These are phyloP conservation scores for Escallonia herrerae DNA, from an alignment of 129 eudicot genomes.

Conservation along the genomic window DNA sequence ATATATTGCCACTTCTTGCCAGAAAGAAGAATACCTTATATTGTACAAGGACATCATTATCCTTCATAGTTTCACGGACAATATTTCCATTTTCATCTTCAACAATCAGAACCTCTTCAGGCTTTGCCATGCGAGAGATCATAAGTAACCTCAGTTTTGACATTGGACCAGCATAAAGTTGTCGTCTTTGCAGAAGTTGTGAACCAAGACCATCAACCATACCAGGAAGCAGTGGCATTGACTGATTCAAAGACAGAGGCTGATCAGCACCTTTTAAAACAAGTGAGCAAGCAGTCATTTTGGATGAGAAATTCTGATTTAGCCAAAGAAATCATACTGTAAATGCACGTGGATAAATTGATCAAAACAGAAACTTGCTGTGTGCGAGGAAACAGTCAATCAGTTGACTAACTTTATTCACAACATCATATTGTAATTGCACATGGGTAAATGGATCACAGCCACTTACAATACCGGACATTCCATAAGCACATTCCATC, in stretches of 20 bases:
- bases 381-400: too few species aligned
- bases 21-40: constrained; percentile 56
- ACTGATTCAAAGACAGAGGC: constrained; percentile 13
- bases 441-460: too few species aligned
- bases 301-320: too few species aligned
- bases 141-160: constrained; percentile 76
- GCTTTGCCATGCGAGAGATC: constrained; percentile 99
- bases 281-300: too few species aligned
- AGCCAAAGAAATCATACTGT: too few species aligned
- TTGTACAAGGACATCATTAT: constrained; percentile 95
- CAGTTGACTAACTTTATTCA: too few species aligned
- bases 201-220: constrained; percentile 73
- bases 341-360: too few species aligned
- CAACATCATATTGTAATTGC: too few species aligned
- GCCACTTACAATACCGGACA: too few species aligned
- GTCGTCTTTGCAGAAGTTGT: constrained; percentile 69
- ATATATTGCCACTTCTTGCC: too few species aligned
- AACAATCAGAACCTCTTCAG: constrained; percentile 95
- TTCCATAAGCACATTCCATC: too few species aligned
- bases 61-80: constrained; percentile 99
- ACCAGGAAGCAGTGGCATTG: constrained; percentile 59
- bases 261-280: not conserved
- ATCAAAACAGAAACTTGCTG: too few species aligned
- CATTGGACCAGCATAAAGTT: constrained; percentile 82
- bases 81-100: constrained; percentile 99